Conservation (phyloP, 2,329 filamentous ascomycete genomes). For the Colletotrichum eremochloae region DNA sequence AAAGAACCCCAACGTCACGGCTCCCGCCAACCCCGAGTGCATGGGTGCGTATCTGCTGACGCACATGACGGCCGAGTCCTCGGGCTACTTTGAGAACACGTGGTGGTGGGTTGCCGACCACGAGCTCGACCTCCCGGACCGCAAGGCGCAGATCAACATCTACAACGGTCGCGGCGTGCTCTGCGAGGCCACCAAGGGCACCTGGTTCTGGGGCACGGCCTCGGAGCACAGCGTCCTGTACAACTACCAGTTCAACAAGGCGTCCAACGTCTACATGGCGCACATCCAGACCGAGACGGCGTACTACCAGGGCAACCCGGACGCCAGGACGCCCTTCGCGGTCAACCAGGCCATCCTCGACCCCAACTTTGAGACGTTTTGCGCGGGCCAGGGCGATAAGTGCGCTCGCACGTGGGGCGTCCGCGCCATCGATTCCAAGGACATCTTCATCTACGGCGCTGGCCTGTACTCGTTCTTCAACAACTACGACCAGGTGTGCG, state of each 20-base stretch:
- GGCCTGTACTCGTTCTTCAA: constrained; percentile 88
- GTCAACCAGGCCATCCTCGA: constrained; percentile 70
- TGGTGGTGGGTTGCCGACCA: constrained; percentile 95
- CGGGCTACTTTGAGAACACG: constrained; percentile 86
- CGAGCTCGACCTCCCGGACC: constrained; percentile 81
- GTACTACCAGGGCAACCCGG: constrained; percentile 87
- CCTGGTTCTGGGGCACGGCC: constrained; percentile 86
- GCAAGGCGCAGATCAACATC: constrained; percentile 81
- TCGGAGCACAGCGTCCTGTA: constrained; percentile 76
- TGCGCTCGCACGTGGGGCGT: constrained; percentile 86
- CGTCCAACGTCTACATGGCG: constrained; percentile 84
- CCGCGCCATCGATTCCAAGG: constrained; percentile 75
- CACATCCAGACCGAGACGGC: constrained; percentile 92
- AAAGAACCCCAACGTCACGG: constrained; percentile 77
- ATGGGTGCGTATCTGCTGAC: constrained; percentile 80
- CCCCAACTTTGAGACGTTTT: constrained; percentile 75
- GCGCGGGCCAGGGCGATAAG: constrained; percentile 54
- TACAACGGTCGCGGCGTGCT: constrained; percentile 89
- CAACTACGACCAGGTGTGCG: constrained; percentile 81
- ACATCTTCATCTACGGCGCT: constrained; percentile 78
- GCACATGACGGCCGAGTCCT: constrained; percentile 72
- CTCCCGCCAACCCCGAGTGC: constrained; percentile 75
- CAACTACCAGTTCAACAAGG: constrained; percentile 88
- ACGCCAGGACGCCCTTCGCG: constrained; percentile 75
- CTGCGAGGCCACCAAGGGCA: constrained; percentile 79